Conservation (phyloP, 2,329 filamentous ascomycete genomes). For the Fusarium nurragi region DNA sequence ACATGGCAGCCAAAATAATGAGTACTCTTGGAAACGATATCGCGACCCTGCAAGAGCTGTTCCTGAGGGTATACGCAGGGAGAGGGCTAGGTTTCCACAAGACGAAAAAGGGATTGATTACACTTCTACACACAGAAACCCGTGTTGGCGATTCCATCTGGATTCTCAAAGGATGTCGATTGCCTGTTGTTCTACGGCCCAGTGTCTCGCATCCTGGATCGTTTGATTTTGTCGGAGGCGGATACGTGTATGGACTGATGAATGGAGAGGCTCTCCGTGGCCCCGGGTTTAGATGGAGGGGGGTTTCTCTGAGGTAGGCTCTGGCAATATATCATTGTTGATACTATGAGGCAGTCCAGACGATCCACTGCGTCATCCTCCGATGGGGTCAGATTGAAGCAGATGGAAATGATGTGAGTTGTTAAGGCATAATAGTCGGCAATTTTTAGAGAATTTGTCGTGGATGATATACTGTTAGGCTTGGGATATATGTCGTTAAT, state of each 20-base stretch:
- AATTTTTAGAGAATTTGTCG: too few species aligned
- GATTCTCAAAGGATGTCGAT: background rate
- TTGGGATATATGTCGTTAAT: too few species aligned
- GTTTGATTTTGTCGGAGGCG: background rate
- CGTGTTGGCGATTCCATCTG: background rate
- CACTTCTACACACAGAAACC: rapidly evolving
- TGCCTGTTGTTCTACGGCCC: background rate
- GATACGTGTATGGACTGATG: background rate
- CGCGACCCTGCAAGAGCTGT: rapidly evolving
- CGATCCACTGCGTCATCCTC: too few species aligned
- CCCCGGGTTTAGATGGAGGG: background rate
- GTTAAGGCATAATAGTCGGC: too few species aligned
- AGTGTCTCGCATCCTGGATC: background rate
- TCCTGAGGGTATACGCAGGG: rapidly evolving
- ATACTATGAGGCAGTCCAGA: too few species aligned
- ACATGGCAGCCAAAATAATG: rapidly evolving
- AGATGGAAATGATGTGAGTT: too few species aligned
- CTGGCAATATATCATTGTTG: background rate
- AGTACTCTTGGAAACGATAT: rapidly evolving
- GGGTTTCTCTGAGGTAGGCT: background rate
- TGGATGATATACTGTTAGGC: too few species aligned
- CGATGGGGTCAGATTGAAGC: too few species aligned
- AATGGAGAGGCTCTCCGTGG: background rate
- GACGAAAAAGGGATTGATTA: background rate
- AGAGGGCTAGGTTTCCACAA: background rate